phyloP scores from a whole-genome alignment of 345 rosid genomes.

The Stellera chamaejasme region DNA sequence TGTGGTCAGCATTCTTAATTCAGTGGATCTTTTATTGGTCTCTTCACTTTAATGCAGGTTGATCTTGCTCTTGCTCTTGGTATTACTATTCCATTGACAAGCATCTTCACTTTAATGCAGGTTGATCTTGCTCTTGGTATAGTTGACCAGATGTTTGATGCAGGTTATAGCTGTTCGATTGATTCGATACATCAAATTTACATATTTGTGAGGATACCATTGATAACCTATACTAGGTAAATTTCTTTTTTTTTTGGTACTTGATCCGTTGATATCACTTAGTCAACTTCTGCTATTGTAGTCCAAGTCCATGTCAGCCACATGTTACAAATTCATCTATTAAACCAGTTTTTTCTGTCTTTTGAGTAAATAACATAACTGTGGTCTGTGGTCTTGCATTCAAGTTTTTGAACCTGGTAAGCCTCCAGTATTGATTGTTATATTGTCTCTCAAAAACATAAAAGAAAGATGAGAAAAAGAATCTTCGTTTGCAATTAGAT shows the following conservation, averaged over 20 bases:
- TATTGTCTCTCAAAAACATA: too few relatives aligned
- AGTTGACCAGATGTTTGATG: slow-evolving; percentile 51
- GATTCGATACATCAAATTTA: slow-evolving; percentile 39
- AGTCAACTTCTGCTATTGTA: neutral
- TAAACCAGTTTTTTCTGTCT: neutral
- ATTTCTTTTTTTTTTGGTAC: neutral
- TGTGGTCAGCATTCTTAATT: too few relatives aligned
- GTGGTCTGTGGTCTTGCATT: too few relatives aligned
- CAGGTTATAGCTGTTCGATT: slow-evolving; percentile 36
- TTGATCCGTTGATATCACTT: neutral
- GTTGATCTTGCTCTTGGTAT: slow-evolving; percentile 70
- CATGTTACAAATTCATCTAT: slow-evolving; percentile 5
- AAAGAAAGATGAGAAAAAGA: too few relatives aligned
- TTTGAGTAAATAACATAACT: too few relatives aligned
- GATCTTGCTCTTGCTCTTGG: slow-evolving; percentile 63
- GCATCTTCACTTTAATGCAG: slow-evolving; percentile 29
- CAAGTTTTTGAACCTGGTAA: too few relatives aligned
- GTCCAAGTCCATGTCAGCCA: too few relatives aligned
- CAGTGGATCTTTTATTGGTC: too few relatives aligned
- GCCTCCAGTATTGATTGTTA: too few relatives aligned
- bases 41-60: slow-evolving; percentile 39
- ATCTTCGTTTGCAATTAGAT: too few relatives aligned
- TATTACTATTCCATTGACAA: slow-evolving; percentile 6
- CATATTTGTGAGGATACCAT: slow-evolving; percentile 42
- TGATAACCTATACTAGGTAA: slow-evolving; percentile 61